phyloP scores from a whole-genome alignment of 148 eudicot genomes.

The Cornus kousa region DNA sequence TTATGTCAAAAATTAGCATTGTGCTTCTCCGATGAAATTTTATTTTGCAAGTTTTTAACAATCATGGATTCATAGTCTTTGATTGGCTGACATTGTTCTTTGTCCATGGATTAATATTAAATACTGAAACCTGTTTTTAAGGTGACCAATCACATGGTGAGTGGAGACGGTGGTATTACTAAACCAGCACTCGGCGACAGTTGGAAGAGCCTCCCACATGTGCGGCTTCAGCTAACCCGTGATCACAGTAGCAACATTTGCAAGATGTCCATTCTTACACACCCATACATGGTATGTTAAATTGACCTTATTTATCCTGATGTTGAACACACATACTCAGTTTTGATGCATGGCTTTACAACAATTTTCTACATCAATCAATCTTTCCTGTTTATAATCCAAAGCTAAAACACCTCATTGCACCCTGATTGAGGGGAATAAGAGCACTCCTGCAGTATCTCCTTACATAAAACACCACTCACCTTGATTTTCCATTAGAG shows the following conservation, averaged over 20 bases:
- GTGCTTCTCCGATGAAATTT: background rate
- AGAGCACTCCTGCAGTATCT: background rate
- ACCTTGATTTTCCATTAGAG: background rate
- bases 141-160: conserved; percentile 97
- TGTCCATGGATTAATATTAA: background rate
- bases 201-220: conserved; percentile 85
- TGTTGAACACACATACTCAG: background rate
- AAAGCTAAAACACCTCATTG: background rate
- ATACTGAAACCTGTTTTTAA: conserved; percentile 12
- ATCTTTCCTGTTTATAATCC: background rate
- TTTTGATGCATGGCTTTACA: background rate
- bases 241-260: conserved; percentile 43
- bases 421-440: background rate
- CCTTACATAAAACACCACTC: too few relatives aligned
- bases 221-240: conserved; percentile 67
- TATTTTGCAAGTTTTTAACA: background rate
- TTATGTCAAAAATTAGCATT: background rate
- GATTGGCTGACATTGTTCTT: background rate
- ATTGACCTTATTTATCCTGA: background rate
- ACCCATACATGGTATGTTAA: conserved; percentile 59
- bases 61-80: background rate
- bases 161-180: conserved; percentile 68
- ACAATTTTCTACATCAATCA: background rate
- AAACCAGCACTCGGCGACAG: conserved; percentile 98
- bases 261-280: conserved; percentile 53